Evolutionary conservation across 2,329 filamentous ascomycete species (phyloP), one percentile per base, ranked within the genome.

Genomic region (Colletotrichum coccodes): DNA sequence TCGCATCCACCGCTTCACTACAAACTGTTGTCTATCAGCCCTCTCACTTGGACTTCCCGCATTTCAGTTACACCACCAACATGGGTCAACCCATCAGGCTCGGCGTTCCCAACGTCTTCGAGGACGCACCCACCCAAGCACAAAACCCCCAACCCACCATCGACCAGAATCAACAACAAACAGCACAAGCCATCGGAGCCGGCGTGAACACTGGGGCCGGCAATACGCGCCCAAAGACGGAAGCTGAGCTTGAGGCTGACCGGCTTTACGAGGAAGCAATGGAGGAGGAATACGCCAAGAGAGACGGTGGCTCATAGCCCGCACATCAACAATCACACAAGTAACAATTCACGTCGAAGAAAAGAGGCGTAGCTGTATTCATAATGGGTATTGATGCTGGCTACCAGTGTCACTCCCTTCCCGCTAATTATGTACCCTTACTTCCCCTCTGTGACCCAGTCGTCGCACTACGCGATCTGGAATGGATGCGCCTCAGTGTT

Each of bases 221-320:
- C 1, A 78, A 75, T 6, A 84, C 82, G 14, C 74, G 84, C 64
- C 76, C 80, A 44, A 86, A 86, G 80, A 86, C 84, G 0, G 82
- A 83, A 54, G 83, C 78, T 3, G 84, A 87, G 76, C 70, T 81
- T 64, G 83, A 85, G 71, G 85, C 85, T 1, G 85, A 87, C 71
- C 75, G 80, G 28, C 64, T 80, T 46, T 87, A 87, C 60, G 84
- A 87, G 68, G 85, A 87, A 76, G 76, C 79, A 4, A 87, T 87
- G 75, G 85, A 87, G 79, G 85, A 87, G 49, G 85, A 87, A 76
- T 87, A 87, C 70, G 85, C 85, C 50, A 87, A 86, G 80, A 76
- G 85, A 42, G 85, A 87, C 59, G 85, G 85, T 7, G 86, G 86
- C 32, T 80, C 84, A 18, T 87, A 68, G 69, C 32, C 16, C 6